phyloP scores from a whole-genome alignment of 805 yeast genomes.

The Hemisphaericaspora nanyangensis region DNA sequence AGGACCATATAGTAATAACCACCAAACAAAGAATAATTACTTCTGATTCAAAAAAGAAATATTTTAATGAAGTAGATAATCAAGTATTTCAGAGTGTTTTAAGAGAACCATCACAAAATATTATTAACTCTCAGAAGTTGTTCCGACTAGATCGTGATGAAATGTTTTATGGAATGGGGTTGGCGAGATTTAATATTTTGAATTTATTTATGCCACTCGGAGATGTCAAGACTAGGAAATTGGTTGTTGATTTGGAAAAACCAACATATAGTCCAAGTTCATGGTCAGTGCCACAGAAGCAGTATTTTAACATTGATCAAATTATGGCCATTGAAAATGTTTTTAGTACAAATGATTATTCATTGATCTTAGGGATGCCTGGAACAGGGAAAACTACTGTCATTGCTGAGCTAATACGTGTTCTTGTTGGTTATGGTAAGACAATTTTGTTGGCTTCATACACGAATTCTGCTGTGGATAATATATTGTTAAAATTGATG shows the following conservation, averaged over 20 bases:
- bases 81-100: conserved; percentile 53
- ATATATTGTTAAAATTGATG: conserved; percentile 71
- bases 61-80: conserved; percentile 41
- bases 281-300: conserved; percentile 5
- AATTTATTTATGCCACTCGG: conserved; percentile 57
- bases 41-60: conserved; percentile 34
- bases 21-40: conserved; percentile 52
- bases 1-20: conserved; percentile 43
- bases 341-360: conserved; percentile 65
- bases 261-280: conserved; percentile 36
- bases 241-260: conserved; percentile 50
- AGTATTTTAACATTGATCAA: conserved; percentile 68
- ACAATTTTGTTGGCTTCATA: conserved; percentile 77
- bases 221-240: conserved; percentile 40
- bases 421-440: conserved; percentile 57
- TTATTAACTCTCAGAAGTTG: conserved; percentile 4
- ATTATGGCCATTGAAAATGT: conserved; percentile 61
- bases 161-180: conserved; percentile 65
- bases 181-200: conserved; percentile 73
- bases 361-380: conserved; percentile 92
- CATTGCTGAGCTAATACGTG: conserved; percentile 68
- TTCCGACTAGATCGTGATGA: conserved; percentile 82
- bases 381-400: conserved; percentile 80
- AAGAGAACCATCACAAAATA: conserved; percentile 6
- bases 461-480: conserved; percentile 96